A percentile compares a stretch with the other conserved stretches of the same genome.
These are phyloP conservation scores for Vigna angularis DNA, from an alignment of 306 rosid genomes.

Conservation along the genomic window DNA sequence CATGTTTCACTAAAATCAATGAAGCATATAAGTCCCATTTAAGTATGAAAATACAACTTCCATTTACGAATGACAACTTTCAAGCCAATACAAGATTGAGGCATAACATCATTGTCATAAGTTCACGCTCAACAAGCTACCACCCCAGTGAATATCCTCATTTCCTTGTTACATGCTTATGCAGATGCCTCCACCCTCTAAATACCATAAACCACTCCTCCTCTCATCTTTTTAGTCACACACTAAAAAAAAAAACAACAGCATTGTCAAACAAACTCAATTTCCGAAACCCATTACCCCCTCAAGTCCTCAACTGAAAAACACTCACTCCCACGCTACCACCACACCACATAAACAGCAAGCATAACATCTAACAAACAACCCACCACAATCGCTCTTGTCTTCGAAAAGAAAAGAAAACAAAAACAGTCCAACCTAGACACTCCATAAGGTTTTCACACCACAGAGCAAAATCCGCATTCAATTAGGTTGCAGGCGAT, in stretches of 20 bases:
- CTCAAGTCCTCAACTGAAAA: conserved; percentile 6
- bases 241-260: background rate
- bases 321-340: conserved; percentile 15
- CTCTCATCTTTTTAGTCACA: background rate
- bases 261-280: conserved; percentile 30
- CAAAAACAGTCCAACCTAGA: background rate
- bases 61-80: background rate
- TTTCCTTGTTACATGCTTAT: background rate
- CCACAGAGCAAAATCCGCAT: background rate
- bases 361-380: background rate
- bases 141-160: background rate
- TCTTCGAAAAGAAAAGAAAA: background rate
- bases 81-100: conserved; percentile 11
- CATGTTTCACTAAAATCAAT: conserved; percentile 14
- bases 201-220: background rate
- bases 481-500: background rate
- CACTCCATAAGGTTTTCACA: background rate
- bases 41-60: background rate
- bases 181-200: background rate
- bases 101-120: background rate
- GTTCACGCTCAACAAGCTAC: background rate
- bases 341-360: conserved; percentile 8
- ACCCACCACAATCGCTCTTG: background rate
- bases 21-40: background rate
- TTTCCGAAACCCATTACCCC: conserved; percentile 21